Conservation (phyloP, 164 flowering plant species). For the Piper longum region DNA sequence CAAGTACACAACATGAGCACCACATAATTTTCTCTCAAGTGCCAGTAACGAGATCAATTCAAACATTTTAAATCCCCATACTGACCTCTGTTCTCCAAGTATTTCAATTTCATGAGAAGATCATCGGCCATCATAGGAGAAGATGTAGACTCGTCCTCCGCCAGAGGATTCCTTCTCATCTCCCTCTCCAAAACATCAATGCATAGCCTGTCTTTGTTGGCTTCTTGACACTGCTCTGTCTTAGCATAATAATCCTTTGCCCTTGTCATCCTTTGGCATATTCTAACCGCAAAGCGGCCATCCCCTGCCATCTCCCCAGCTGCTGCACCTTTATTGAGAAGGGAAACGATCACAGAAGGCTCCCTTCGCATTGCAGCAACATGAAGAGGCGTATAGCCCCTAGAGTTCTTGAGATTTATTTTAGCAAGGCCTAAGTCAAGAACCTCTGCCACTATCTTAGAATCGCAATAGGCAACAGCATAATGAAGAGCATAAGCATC, state of each 20-base stretch:
- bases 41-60: neutral
- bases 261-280: constrained; percentile 52
- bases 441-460: constrained; percentile 48
- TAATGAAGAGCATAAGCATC: constrained; percentile 66
- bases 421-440: constrained; percentile 37
- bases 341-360: constrained; percentile 43
- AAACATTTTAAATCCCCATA: neutral
- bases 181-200: constrained; percentile 58
- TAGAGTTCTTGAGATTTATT: constrained; percentile 34
- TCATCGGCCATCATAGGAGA: constrained; percentile 32
- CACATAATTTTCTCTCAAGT: too few relatives aligned
- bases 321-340: constrained; percentile 44
- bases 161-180: constrained; percentile 34
- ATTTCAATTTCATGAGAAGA: constrained; percentile 33
- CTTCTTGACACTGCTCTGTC: constrained; percentile 42
- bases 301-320: constrained; percentile 36
- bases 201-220: constrained; percentile 48
- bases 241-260: constrained; percentile 49
- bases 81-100: constrained; percentile 61
- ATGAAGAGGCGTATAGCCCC: constrained; percentile 61
- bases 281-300: constrained; percentile 40
- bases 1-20: too few relatives aligned
- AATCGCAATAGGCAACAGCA: constrained; percentile 63
- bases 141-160: constrained; percentile 16
- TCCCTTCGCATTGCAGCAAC: constrained; percentile 67